A percentile compares a stretch with the other conserved stretches of the same genome.
phyloP scores from a whole-genome alignment of 169 alveolate genomes.

The Toxoplasma gondii region DNA sequence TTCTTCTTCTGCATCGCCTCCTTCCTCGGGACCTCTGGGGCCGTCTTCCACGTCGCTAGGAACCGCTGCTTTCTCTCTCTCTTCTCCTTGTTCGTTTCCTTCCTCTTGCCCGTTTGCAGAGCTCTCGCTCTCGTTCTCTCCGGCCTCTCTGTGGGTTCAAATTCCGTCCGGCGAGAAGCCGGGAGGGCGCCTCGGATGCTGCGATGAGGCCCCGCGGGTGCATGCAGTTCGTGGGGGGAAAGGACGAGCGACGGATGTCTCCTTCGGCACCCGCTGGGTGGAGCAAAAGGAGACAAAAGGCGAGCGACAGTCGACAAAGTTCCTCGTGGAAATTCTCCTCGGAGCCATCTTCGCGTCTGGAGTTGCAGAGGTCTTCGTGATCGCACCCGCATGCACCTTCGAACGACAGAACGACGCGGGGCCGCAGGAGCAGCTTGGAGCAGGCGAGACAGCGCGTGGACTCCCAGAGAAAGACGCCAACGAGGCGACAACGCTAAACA shows the following conservation, averaged over 20 bases:
- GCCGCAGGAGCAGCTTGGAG: not conserved
- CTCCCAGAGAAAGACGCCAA: not conserved
- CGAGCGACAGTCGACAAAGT: not conserved
- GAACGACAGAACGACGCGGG: not conserved
- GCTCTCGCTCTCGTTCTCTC: no score
- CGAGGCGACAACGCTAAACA: not conserved
- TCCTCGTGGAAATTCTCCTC: slow-evolving; percentile 14
- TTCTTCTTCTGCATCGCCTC: no score
- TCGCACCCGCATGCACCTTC: not conserved
- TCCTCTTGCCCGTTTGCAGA: no score
- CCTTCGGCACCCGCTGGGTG: not conserved
- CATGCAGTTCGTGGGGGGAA: not conserved
- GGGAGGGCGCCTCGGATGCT: no score
- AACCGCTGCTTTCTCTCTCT: no score
- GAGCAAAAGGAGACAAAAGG: not conserved
- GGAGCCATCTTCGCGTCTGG: slow-evolving; percentile 16
- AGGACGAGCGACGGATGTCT: not conserved
- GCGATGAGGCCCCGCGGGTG: no score
- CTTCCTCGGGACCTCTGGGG: no score
- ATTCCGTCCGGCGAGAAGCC: no score
- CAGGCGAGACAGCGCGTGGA: not conserved
- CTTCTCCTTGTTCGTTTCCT: no score
- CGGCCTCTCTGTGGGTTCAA: no score
- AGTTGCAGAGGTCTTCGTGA: not conserved
- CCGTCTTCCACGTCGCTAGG: no score